phyloP scores from a whole-genome alignment of 805 yeast genomes.

The Saccharomycopsis microspora region DNA sequence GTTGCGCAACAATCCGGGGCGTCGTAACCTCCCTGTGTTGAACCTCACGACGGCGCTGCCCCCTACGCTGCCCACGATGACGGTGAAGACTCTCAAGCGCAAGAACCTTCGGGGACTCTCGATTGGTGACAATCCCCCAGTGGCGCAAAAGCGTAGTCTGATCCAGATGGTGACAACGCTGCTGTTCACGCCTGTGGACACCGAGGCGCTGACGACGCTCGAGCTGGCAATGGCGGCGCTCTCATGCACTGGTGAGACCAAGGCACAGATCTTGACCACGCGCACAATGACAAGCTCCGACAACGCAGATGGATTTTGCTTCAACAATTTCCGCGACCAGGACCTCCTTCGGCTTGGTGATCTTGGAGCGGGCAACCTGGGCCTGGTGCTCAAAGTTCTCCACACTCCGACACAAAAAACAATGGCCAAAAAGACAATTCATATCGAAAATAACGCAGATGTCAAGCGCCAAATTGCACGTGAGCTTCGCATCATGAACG shows the following conservation, averaged over 20 bases:
- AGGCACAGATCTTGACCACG: conserved; percentile 13
- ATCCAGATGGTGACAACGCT: conserved; percentile 14
- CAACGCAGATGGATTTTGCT: conserved; percentile 7
- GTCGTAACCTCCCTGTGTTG: conserved; percentile 3
- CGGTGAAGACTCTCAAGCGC: conserved; percentile 13
- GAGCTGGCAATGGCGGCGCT: neutral
- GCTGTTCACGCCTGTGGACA: conserved; percentile 11
- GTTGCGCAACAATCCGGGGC: conserved; percentile 2
- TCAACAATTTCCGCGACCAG: conserved; percentile 35
- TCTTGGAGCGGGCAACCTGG: conserved; percentile 90
- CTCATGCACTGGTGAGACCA: conserved; percentile 11
- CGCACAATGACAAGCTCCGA: conserved; percentile 7
- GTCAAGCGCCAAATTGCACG: conserved; percentile 77
- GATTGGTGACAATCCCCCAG: conserved; percentile 4
- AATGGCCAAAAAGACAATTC: conserved; percentile 86
- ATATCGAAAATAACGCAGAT: conserved; percentile 69
- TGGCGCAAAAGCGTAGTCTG: conserved; percentile 3
- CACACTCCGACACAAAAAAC: conserved; percentile 81
- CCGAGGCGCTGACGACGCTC: neutral
- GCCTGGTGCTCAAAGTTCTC: conserved; percentile 78
- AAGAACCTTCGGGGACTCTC: conserved; percentile 12
- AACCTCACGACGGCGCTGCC: neutral
- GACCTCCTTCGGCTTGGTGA: conserved; percentile 68
- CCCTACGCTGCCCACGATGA: neutral
- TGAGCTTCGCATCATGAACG: conserved; percentile 84